phyloP scores from a whole-genome alignment of 345 rosid genomes.

The Lumnitzera littorea region DNA sequence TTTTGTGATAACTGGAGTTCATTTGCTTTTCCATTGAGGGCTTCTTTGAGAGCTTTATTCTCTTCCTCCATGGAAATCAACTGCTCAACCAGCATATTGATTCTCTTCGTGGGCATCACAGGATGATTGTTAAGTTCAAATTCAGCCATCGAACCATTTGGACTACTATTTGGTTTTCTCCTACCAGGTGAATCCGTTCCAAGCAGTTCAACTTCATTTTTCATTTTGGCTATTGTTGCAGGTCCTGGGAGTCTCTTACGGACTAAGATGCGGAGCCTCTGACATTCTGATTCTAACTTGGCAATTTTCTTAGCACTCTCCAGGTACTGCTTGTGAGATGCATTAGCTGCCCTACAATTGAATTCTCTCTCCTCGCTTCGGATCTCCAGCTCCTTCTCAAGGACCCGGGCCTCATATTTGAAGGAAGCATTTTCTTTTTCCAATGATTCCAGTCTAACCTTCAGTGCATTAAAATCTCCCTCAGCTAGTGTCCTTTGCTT shows the following conservation, averaged over 20 bases:
- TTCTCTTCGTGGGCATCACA: slow-evolving; percentile 28
- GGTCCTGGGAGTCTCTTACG: slow-evolving; percentile 85
- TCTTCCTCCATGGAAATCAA: slow-evolving; percentile 65
- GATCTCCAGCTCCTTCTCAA: slow-evolving; percentile 91
- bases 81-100: slow-evolving; percentile 53
- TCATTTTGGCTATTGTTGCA: slow-evolving; percentile 73
- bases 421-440: slow-evolving; percentile 70
- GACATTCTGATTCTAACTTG: slow-evolving; percentile 88
- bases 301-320: slow-evolving; percentile 82
- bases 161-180: slow-evolving; percentile 34
- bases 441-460: slow-evolving; percentile 50
- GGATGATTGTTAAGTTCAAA: slow-evolving; percentile 19
- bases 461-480: slow-evolving; percentile 43
- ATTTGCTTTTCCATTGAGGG: slow-evolving; percentile 46
- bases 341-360: slow-evolving; percentile 56
- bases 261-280: slow-evolving; percentile 69
- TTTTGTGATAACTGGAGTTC: slow-evolving; percentile 71
- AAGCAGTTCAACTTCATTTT: slow-evolving; percentile 66
- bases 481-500: slow-evolving; percentile 48
- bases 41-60: slow-evolving; percentile 69
- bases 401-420: slow-evolving; percentile 69
- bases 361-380: slow-evolving; percentile 90
- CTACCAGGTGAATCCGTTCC: slow-evolving; percentile 41
- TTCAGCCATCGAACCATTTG: slow-evolving; percentile 21
- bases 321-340: slow-evolving; percentile 69